Base-by-base conservation (phyloP, 2,329 filamentous ascomycete genomes). In the Penicillium sp. region DNA sequence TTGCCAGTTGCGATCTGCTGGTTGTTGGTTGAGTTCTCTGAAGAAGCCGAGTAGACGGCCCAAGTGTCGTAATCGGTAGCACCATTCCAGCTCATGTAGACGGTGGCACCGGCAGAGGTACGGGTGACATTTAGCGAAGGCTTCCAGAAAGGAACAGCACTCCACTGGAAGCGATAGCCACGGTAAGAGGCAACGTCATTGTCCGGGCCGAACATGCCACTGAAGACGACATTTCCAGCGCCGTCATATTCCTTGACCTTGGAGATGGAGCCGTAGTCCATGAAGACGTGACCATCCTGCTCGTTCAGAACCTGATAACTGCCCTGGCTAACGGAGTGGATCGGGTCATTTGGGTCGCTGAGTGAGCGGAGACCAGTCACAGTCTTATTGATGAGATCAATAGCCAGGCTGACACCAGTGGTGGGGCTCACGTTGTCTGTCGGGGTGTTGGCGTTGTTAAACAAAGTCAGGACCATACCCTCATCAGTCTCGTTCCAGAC, bases 21-120 rank as follows among this genome's bases (percentile, higher is more conserved):
- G 55, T 45, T 67, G 51, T 25, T 54, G 26, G 49, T 61, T 14
- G 63, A 64, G 16, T 60, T 64, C 13, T 57, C 33, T 5, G 64
- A 63, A 1, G 61, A 19, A 23, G 62, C 64, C 7, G 64, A 62
- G 45, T 72, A 74, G 5, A 78, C 54, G 14, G 67, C 69, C 74
- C 75, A 63, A 31, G 58, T 61, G 42, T 66, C 64, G 39, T 66
- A 63, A 13, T 75, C 73, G 1, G 73, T 76, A 9, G 73, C 74
- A 9, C 74, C 73, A 39, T 73, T 73, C 73, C 74, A 76, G 60
- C 74, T 76, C 68, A 77, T 74, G 57, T 71, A 73, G 5, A 74
- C 60, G 2, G 54, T 55, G 13, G 33, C 53, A 26, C 26, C 50
- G 4, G 29, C 26, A 4, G 37, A 45, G 13, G 55, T 59, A 10